Evolutionary conservation across 2,329 filamentous ascomycete species (phyloP), one percentile per base, ranked within the genome.

Genomic region (Colletotrichum lentis): DNA sequence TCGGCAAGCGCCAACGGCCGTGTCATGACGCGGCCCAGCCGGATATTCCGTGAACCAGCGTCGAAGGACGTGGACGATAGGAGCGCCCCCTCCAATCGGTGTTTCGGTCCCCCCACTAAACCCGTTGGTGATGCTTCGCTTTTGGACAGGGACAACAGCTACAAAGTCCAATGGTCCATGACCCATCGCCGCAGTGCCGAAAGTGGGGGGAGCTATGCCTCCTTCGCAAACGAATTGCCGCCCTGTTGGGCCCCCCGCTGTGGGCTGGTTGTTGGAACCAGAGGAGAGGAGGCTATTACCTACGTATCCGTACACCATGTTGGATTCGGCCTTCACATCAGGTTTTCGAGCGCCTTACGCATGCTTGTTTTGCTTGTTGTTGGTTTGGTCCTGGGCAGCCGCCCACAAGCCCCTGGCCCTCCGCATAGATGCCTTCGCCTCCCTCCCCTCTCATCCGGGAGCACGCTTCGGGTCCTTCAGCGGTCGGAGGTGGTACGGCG

Each of bases 21-120:
- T 41, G 49, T 3, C 53, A 66, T 69, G 66, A 69, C 66, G 55
- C 65, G 65, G 65, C 65, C 62, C 62, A 61, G 62, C 44, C 53
- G 46, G 27, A 7, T 8, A 12, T n/a, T 18, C 49, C 8, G 27
- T 31, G 27, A 31, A 31, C 2, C 57, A 39, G 31, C 16, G 18
- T 6, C 24, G 24, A 47, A 22, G 31, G 43, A 14, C 20, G 8
- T 11, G 44, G 22, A 37, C 58, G 37, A 10, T 10, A 2, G 14
- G 8, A 39, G 43, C 31, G 59, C 22, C 39, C 41, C 16, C 39
- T 41, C 27, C 7, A 31, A 44, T 62, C 65, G 43, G 27, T 49
- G 39, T 18, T 8, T 44, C 55, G 27, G 44, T 14, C 50, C 54
- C 49, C 12, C 27, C 18, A 39, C 55, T 24, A 37, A 22, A 12